Evolutionary conservation across 495 filamentous ascomycete species (phyloP).

Genomic region (Penicillium canariense): DNA sequence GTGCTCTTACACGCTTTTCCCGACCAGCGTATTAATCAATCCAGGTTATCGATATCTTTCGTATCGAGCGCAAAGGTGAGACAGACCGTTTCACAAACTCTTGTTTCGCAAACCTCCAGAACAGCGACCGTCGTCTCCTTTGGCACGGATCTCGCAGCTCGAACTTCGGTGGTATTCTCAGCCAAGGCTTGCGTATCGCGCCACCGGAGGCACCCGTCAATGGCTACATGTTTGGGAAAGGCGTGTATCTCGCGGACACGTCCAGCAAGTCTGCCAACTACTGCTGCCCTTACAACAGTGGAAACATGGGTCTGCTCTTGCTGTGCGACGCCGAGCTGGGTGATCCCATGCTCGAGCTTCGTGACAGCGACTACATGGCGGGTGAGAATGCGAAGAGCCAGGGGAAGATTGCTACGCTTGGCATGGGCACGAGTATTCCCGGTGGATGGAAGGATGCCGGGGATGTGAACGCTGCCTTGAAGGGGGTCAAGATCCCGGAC

Average conservation of each 20-base stretch:
- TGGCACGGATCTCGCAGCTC: constrained; percentile 79
- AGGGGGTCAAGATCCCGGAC: constrained; percentile 63
- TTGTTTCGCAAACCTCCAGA: constrained; percentile 41
- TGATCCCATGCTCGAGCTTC: constrained; percentile 61
- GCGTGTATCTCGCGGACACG: constrained; percentile 88
- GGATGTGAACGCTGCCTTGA: constrained; percentile 56
- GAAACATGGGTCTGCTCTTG: constrained; percentile 60
- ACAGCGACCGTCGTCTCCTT: constrained; percentile 65
- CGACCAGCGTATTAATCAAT: not conserved
- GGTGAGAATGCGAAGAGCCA: constrained; percentile 57
- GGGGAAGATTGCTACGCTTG: constrained; percentile 64
- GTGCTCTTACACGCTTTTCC: not conserved
- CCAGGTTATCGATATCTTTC: constrained; percentile 72
- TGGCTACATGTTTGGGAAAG: constrained; percentile 84
- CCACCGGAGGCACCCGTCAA: constrained; percentile 76
- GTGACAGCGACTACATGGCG: constrained; percentile 54
- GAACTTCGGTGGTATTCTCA: constrained; percentile 81
- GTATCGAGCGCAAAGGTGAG: constrained; percentile 76
- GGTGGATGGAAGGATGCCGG: constrained; percentile 72
- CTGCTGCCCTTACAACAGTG: constrained; percentile 57
- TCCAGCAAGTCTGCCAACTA: constrained; percentile 77
- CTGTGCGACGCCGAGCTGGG: constrained; percentile 82
- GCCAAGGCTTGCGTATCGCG: constrained; percentile 81
- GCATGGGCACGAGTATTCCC: constrained; percentile 60
- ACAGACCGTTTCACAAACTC: constrained; percentile 62